Evolutionary conservation across 306 rosid species (phyloP).

Genomic region (Trichosanthes truncata): DNA sequence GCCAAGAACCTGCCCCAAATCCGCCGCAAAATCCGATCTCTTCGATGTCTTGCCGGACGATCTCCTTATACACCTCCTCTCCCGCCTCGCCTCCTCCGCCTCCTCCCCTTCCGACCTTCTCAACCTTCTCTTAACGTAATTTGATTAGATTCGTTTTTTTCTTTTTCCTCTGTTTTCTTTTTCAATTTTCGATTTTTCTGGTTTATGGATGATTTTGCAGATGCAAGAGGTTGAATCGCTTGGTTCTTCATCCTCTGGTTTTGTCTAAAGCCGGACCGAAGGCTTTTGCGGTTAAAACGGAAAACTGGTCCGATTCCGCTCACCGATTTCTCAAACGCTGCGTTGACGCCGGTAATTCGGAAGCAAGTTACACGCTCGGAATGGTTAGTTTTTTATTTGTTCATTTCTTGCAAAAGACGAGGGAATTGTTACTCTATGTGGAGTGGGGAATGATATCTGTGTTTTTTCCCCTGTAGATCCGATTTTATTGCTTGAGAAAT

Average conservation of each 20-base stretch:
- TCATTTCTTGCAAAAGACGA: background rate
- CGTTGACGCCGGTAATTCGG: constrained; percentile 53
- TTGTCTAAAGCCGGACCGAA: constrained; percentile 41
- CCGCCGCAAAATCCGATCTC: background rate
- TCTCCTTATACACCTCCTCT: background rate
- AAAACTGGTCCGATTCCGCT: constrained; percentile 51
- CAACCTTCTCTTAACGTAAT: background rate
- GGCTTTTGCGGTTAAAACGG: constrained; percentile 31
- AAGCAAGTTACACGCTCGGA: constrained; percentile 74
- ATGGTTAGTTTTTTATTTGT: constrained; percentile 43
- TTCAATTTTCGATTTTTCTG: background rate
- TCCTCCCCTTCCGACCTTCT: constrained; percentile 5
- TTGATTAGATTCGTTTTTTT: background rate
- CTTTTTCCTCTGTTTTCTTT: background rate
- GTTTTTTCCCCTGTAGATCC: constrained; percentile 40
- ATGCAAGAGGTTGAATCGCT: constrained; percentile 52
- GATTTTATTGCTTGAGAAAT: constrained; percentile 65
- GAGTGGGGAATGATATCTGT: background rate
- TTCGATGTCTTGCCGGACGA: constrained; percentile 9
- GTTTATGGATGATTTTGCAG: constrained; percentile 17
- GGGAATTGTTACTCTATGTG: background rate
- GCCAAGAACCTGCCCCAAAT: background rate
- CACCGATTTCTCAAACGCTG: constrained; percentile 56
- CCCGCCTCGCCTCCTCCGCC: background rate
- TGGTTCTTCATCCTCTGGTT: constrained; percentile 47